phyloP scores from a whole-genome alignment of 2,329 filamentous ascomycete genomes.

The Westerdykella aurantiaca region DNA sequence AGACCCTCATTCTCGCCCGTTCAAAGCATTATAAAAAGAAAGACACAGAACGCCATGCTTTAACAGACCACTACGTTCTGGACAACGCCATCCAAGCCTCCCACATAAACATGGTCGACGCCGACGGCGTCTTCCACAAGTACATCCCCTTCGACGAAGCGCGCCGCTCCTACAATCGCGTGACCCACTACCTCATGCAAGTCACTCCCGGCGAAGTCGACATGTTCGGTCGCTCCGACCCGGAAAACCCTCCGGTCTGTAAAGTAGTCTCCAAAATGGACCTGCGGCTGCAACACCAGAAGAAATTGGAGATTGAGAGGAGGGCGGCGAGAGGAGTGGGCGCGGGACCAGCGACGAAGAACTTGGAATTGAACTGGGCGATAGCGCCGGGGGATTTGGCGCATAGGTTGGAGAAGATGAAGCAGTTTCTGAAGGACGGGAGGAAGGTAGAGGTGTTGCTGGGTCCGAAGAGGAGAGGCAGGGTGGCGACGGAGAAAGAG shows the following conservation, averaged over 20 bases:
- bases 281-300: conserved; percentile 43
- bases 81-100: conserved; percentile 47
- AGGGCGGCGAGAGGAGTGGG: conserved; percentile 33
- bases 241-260: conserved; percentile 56
- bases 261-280: conserved; percentile 59
- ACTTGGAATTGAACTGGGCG: conserved; percentile 86
- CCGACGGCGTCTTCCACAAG: conserved; percentile 31
- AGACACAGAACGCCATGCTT: conserved; percentile 30
- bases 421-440: conserved; percentile 67
- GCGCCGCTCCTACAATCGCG: conserved; percentile 45
- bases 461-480: conserved; percentile 59
- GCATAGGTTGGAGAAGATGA: conserved; percentile 49
- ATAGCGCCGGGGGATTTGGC: conserved; percentile 69
- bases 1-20: conserved; percentile 9
- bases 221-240: conserved; percentile 32
- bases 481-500: conserved; percentile 56
- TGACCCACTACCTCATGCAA: conserved; percentile 48
- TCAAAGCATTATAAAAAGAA: conserved; percentile 17
- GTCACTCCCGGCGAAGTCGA: conserved; percentile 33
- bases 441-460: conserved; percentile 68
- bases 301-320: conserved; percentile 40
- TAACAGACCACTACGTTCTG: conserved; percentile 38
- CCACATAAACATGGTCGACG: conserved; percentile 42
- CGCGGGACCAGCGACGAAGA: conserved; percentile 50
- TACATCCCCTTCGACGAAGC: conserved; percentile 29